Base-by-base conservation (phyloP, 2,329 filamentous ascomycete species). In the Xylariaceae sp. region DNA sequence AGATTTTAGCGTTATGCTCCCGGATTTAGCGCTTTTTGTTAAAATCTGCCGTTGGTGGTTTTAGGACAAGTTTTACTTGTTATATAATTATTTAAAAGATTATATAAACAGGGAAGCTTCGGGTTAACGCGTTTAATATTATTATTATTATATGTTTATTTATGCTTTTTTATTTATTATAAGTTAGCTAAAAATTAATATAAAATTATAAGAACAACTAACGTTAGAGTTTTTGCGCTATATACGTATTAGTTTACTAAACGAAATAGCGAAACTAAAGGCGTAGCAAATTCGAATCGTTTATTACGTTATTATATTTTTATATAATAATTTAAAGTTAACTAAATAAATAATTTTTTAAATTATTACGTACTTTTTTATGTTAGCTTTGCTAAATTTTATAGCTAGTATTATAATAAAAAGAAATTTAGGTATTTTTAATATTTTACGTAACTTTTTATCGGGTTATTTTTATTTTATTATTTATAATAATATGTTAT, bases 181-280 rank as follows among this genome's bases (percentile, higher is more conserved):
- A 32, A 5, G 10, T 36, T 35, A 23, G n/a, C 21, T 32, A 23
- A 23, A 33, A 46, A 46, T 23, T 33, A 46, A 40, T 40, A 4
- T 43, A 43, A 20, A 30, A n/a, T n/a, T n/a, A 6, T 43, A 43
- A 30, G 30, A 43, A 43, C 8, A 43, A 20, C 6, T 43, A 32
- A 43, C 16, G 10, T 20, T 43, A 30, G 20, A 43, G 9, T 30
- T 30, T 18, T 9, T 30, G 13, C 16, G 16, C 6, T 43, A 43
- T 43, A 18, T 43, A 43, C n/a, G n/a, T 43, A 43, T 43, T 30
- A 43, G n/a, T 35, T 35, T 45, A 45, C 21, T 32, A 45, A 45
- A 32, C n/a, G n/a, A n/a, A n/a, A n/a, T n/a, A n/a, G n/a, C n/a
- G n/a, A n/a, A n/a, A n/a, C n/a, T n/a, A n/a, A n/a, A n/a, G n/a